phyloP scores from a whole-genome alignment of 1,284 basidiomycete genomes.

The Apiotrichum gracile region DNA sequence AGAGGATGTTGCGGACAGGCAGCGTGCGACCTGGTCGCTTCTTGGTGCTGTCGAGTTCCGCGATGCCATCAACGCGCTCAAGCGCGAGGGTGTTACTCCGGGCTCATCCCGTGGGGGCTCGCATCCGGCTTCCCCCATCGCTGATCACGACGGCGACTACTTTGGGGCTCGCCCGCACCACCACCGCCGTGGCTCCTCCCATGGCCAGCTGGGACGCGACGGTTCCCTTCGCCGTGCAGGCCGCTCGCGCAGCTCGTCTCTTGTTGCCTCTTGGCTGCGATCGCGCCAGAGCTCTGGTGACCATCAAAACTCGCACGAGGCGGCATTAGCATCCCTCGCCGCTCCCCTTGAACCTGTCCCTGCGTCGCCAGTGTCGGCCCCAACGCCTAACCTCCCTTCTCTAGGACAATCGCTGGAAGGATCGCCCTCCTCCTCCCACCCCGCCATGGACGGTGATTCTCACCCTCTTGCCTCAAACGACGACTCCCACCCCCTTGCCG shows the following conservation, averaged over 20 bases:
- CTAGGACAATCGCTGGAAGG: not conserved
- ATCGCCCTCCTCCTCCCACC: not conserved
- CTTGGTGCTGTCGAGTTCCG: constrained; percentile 21
- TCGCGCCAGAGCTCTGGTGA: not conserved
- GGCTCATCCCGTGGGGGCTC: constrained; percentile 6
- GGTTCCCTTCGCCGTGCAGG: not conserved
- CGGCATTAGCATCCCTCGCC: not conserved
- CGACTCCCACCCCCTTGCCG: not conserved
- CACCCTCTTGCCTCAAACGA: not conserved
- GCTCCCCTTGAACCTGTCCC: not conserved
- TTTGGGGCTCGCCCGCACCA: constrained; percentile 5
- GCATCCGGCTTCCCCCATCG: not conserved
- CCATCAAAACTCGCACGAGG: not conserved
- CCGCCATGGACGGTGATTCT: not conserved
- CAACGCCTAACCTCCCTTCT: not conserved
- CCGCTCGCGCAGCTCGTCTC: not conserved
- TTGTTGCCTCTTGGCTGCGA: not conserved
- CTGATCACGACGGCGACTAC: constrained; percentile 2
- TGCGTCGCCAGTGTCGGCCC: not conserved
- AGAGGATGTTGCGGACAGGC: constrained; percentile 24
- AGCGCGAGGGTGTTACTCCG: constrained; percentile 47
- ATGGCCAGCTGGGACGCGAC: not conserved
- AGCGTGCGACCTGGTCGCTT: constrained; percentile 14
- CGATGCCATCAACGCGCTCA: constrained; percentile 63
- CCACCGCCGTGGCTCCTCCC: constrained; percentile 2